A percentile compares a stretch with the other conserved stretches of the same genome.
These are phyloP conservation scores for Endotrypanum monterogeii DNA, from an alignment of 208 protist genomes.

Conservation along the genomic window DNA sequence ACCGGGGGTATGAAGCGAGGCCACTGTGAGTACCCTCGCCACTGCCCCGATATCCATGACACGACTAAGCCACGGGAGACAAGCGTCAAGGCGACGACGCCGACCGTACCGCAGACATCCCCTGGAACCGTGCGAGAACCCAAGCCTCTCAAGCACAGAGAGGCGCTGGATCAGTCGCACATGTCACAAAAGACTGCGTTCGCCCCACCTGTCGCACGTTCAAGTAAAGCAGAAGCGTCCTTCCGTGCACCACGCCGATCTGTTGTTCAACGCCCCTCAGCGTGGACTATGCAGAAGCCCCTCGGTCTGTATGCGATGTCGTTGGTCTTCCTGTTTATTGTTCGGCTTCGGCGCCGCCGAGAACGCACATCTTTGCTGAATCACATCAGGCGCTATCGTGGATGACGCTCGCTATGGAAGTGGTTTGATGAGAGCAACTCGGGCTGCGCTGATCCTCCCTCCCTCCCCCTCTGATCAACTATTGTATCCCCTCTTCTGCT, in stretches of 20 bases:
- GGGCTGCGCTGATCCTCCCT: neutral
- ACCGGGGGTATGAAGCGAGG: neutral
- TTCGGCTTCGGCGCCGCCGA: conserved; percentile 13
- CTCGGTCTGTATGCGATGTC: neutral
- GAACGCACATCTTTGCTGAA: conserved; percentile 9
- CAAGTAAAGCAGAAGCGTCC: neutral
- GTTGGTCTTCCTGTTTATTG: conserved; percentile 11
- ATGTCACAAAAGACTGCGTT: too few species aligned
- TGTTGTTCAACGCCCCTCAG: neutral
- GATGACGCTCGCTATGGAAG: neutral
- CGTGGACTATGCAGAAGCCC: neutral
- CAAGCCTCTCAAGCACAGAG: too few species aligned
- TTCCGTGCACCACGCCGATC: conserved; percentile 1
- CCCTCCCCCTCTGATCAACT: neutral
- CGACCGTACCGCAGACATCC: neutral
- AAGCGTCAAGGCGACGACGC: neutral
- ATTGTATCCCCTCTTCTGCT: neutral
- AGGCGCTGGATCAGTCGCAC: neutral
- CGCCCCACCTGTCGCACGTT: neutral
- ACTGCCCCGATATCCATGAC: neutral
- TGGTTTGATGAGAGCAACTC: neutral
- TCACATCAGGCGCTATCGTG: neutral
- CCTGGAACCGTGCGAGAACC: neutral
- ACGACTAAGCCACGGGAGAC: neutral
- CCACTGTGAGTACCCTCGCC: neutral